Conservation (phyloP, 2,329 filamentous ascomycete genomes). For the Didymella arachidicola region DNA sequence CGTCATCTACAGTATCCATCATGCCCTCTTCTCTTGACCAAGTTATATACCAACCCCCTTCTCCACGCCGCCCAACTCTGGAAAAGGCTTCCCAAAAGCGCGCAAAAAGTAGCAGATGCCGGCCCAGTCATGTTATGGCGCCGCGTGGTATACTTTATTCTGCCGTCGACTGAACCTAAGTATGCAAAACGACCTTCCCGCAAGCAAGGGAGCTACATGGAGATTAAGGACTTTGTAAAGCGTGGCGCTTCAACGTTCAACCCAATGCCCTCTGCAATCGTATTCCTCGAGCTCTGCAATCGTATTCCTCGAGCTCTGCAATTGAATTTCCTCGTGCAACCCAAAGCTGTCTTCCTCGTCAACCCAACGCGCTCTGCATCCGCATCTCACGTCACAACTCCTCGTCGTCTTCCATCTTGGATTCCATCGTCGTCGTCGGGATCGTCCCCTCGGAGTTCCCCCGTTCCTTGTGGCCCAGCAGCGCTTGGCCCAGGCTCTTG, state of each 20-base stretch:
- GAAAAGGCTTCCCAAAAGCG: conserved; percentile 12
- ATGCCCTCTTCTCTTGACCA: conserved; percentile 1
- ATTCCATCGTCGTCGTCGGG: conserved; percentile 34
- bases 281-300: too few species aligned
- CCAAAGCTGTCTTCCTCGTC: too few species aligned
- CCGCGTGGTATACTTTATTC: conserved; percentile 23
- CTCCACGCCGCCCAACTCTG: conserved; percentile 12
- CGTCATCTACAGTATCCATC: conserved; percentile 8
- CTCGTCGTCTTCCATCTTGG: conserved; percentile 54
- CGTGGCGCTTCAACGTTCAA: background rate
- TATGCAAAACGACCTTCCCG: background rate
- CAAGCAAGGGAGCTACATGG: background rate
- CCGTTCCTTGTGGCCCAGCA: conserved; percentile 44
- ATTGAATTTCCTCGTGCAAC: too few species aligned
- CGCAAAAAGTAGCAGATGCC: conserved; percentile 18
- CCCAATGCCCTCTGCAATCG: conserved; percentile 38
- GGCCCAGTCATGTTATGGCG: conserved; percentile 12
- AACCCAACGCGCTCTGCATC: conserved; percentile 37
- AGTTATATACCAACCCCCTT: background rate
- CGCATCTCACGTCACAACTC: conserved; percentile 52
- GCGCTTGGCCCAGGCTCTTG: conserved; percentile 47
- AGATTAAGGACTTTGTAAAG: background rate
- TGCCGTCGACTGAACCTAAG: too few species aligned
- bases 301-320: too few species aligned
- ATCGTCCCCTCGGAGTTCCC: conserved; percentile 45